Conservation (phyloP, 805 yeast genomes). For the Ogataea allantospora region DNA sequence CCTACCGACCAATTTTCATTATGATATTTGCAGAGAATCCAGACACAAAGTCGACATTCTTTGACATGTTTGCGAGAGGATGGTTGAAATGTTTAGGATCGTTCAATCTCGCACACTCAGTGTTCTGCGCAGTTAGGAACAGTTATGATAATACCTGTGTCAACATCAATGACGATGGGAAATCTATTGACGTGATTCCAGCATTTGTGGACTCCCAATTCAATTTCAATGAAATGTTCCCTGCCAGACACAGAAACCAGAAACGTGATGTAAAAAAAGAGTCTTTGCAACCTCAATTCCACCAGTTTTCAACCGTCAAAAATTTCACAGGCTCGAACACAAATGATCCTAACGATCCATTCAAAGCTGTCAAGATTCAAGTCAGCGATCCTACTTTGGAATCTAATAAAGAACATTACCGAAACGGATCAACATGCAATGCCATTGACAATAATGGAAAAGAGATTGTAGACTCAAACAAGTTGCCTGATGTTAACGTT, state of each 20-base stretch:
- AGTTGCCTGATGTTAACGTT: slow-evolving; percentile 6
- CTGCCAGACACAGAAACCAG: not conserved
- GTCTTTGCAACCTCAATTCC: slow-evolving; percentile 17
- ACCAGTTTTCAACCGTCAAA: slow-evolving; percentile 16
- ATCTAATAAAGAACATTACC: slow-evolving; percentile 19
- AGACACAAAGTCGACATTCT: slow-evolving; percentile 27
- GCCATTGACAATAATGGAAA: slow-evolving; percentile 9
- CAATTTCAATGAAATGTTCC: slow-evolving; percentile 17
- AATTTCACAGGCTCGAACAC: slow-evolving; percentile 13
- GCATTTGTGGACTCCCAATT: slow-evolving; percentile 20
- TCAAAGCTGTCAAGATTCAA: slow-evolving; percentile 28
- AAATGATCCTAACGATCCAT: slow-evolving; percentile 7
- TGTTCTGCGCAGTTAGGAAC: slow-evolving; percentile 41
- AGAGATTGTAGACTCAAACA: slow-evolving; percentile 5
- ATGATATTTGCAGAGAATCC: slow-evolving; percentile 35
- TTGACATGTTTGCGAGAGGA: slow-evolving; percentile 40
- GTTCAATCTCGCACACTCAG: slow-evolving; percentile 38
- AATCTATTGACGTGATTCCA: slow-evolving; percentile 31
- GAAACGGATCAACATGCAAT: slow-evolving; percentile 18
- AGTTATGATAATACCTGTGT: slow-evolving; percentile 38
- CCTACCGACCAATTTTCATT: slow-evolving; percentile 38
- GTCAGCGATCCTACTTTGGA: slow-evolving; percentile 23
- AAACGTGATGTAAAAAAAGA: slow-evolving; percentile 13
- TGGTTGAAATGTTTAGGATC: slow-evolving; percentile 39
- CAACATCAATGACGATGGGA: slow-evolving; percentile 34